A percentile compares a stretch with the other conserved stretches of the same genome.
phyloP scores from a whole-genome alignment of 495 filamentous ascomycete genomes.

The Lasiosphaeris hirsuta region DNA sequence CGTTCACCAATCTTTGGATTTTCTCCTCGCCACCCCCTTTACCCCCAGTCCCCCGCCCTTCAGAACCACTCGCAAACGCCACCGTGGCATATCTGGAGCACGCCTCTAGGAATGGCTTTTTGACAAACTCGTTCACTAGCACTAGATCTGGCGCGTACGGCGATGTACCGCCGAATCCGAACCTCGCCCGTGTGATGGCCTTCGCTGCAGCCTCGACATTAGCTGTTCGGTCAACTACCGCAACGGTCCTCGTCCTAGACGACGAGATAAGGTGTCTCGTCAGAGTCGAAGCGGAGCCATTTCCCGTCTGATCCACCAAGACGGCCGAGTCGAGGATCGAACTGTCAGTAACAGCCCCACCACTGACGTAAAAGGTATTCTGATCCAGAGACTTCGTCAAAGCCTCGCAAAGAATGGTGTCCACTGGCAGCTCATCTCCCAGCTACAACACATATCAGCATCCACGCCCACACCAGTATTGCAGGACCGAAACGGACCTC shows the following conservation, averaged over 20 bases:
- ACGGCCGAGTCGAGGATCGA: constrained; percentile 13
- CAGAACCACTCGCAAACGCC: background rate
- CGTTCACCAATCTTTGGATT: background rate
- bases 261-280: constrained; percentile 29
- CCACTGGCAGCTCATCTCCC: constrained; percentile 12
- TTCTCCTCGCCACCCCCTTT: background rate
- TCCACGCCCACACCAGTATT: constrained; percentile 9
- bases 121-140: constrained; percentile 54
- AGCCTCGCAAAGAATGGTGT: constrained; percentile 37
- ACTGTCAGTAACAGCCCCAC: constrained; percentile 19
- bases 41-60: background rate
- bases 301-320: constrained; percentile 19
- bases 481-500: constrained; percentile 33
- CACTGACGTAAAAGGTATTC: constrained; percentile 42
- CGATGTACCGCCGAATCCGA: constrained; percentile 47
- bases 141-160: constrained; percentile 54
- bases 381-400: constrained; percentile 40
- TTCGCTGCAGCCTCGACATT: constrained; percentile 44
- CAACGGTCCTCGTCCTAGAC: constrained; percentile 34
- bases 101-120: constrained; percentile 47
- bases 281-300: background rate
- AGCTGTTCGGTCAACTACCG: constrained; percentile 53
- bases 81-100: constrained; percentile 19
- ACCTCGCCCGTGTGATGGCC: constrained; percentile 46
- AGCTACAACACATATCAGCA: constrained; percentile 37